Evolutionary conservation across 2,329 filamentous ascomycete genomes (phyloP), one percentile per base, ranked within the genome.

Genomic region (Immersiporthe knoxdaviesiana): DNA sequence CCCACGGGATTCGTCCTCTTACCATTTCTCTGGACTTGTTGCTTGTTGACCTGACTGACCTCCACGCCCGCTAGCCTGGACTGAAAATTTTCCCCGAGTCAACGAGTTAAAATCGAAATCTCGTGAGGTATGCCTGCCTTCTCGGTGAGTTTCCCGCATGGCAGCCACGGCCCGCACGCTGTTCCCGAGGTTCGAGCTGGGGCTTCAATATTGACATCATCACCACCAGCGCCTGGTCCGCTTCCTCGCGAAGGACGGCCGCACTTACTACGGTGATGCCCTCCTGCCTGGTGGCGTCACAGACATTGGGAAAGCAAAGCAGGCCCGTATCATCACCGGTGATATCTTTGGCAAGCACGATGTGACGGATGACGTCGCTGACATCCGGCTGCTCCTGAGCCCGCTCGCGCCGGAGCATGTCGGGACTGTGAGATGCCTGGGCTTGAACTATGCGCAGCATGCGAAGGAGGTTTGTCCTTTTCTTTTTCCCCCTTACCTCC

Each of bases 241-340:
- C 66, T 94, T 93, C 80, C 85, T 92, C 11, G 88, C 90, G 74
- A 88, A 85, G 74, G 89, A 93, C 75, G 91, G 91, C 77, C 83
- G 84, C 68, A 85, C 87, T 47, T 91, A 92, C 79, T 92, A 92
- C 72, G 92, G 91, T 73, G 90, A 94, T 79, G 91, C 91, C 70
- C 87, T 93, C 68, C 84, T 93, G 27, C 88, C 90, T 3, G 66
- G 79, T 0, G 89, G 88, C 27, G 80, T 85, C 52, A 86, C 78
- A 63, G 88, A 92, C 74, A 84, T 92, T 72, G 81, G 86, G 70
- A 85, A 88, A 79, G 84, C 86, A 1, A 87, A 82, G 63, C 83
- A 86, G 74, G 91, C 91, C 30, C 85, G 81, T 63, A 82, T 92
- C 62, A 87, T 92, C 72, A 81, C 81, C 24, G 91, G 91, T 50